Evolutionary conservation across 305 asterid species (phyloP).

Genomic region (Fraxinus velutina): DNA sequence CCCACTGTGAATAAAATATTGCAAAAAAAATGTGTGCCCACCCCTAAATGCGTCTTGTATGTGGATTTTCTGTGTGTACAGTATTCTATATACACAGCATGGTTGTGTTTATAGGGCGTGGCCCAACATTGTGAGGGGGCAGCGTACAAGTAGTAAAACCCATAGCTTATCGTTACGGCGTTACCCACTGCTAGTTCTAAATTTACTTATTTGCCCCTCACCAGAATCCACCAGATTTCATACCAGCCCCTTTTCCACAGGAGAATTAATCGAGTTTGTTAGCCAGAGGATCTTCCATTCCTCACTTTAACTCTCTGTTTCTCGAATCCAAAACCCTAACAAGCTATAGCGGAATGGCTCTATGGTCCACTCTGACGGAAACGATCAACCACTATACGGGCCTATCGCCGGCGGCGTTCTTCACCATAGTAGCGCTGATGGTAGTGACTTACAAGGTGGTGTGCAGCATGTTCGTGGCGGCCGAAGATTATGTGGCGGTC

Average conservation of each 20-base stretch:
- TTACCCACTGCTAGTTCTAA: background rate
- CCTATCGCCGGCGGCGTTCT: conserved; percentile 66
- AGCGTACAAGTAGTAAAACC: too few relatives aligned
- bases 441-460: conserved; percentile 63
- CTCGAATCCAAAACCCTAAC: background rate
- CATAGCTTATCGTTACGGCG: too few relatives aligned
- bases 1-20: too few relatives aligned
- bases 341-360: conserved; percentile 30
- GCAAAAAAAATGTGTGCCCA: too few relatives aligned
- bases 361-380: conserved; percentile 44
- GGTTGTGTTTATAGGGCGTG: too few relatives aligned
- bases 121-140: too few relatives aligned
- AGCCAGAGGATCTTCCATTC: background rate
- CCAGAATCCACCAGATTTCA: background rate
- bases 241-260: background rate
- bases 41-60: too few relatives aligned
- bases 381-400: conserved; percentile 59
- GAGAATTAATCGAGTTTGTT: background rate
- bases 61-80: too few relatives aligned
- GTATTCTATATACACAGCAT: too few relatives aligned
- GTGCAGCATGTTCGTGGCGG: conserved; percentile 65
- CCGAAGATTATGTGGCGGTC: conserved; percentile 57
- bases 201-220: background rate
- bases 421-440: conserved; percentile 63
- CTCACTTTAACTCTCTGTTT: background rate